These are phyloP conservation scores for Boletus patriciae DNA, from an alignment of 768 basidiomycete species.

Conservation along the genomic window DNA sequence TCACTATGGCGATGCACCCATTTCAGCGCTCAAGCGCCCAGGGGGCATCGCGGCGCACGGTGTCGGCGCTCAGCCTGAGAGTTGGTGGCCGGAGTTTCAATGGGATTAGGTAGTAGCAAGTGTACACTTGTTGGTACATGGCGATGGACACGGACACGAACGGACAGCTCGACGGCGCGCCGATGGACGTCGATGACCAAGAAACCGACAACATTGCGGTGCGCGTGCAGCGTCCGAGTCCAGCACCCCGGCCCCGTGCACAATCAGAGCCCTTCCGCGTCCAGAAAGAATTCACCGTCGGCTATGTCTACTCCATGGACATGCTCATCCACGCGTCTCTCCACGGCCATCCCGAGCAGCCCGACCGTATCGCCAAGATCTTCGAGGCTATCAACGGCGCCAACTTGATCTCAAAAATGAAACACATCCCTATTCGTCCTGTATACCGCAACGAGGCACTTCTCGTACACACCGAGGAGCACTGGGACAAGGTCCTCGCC, in stretches of 20 bases:
- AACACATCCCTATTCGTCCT: slow-evolving; percentile 69
- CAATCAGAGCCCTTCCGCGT: slow-evolving; percentile 34
- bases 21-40: background rate
- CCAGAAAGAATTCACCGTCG: slow-evolving; percentile 46
- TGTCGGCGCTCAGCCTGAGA: slow-evolving; percentile 7
- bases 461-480: slow-evolving; percentile 87
- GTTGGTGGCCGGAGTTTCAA: slow-evolving; percentile 21
- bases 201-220: slow-evolving; percentile 1
- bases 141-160: slow-evolving; percentile 12
- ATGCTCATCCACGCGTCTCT: slow-evolving; percentile 84
- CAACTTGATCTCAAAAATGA: slow-evolving; percentile 69
- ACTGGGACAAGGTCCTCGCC: slow-evolving; percentile 87
- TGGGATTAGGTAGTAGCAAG: background rate
- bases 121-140: background rate
- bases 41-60: background rate
- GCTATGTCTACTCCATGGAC: slow-evolving; percentile 81
- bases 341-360: slow-evolving; percentile 73
- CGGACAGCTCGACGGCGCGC: slow-evolving; percentile 20
- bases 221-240: slow-evolving; percentile 19
- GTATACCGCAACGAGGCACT: slow-evolving; percentile 77
- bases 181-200: slow-evolving; percentile 33
- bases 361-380: slow-evolving; percentile 75
- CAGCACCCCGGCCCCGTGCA: slow-evolving; percentile 21
- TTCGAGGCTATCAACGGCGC: slow-evolving; percentile 61
- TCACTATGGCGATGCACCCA: slow-evolving; percentile 15